A percentile compares a stretch with the other conserved stretches of the same genome.
Conservation (phyloP, 2,329 filamentous ascomycete species). For the Aspergillus sp. region DNA sequence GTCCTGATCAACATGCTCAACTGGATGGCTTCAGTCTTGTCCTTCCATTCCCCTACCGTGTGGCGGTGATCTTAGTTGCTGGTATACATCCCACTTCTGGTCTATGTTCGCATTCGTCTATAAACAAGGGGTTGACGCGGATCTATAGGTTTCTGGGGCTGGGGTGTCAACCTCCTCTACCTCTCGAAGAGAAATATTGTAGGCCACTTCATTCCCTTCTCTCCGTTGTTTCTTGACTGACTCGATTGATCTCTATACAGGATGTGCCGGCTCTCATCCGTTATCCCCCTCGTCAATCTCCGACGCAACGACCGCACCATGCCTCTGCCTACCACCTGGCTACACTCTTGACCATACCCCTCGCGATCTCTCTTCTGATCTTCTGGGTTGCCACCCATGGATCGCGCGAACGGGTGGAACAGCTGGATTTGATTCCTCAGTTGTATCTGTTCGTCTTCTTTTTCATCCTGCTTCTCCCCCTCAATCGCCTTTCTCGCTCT, state of each 20-base stretch:
- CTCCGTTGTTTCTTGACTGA: slow-evolving; percentile 4
- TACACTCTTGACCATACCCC: slow-evolving; percentile 68
- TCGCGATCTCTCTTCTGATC: slow-evolving; percentile 67
- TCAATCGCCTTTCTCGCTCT: slow-evolving; percentile 64
- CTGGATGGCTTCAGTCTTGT: slow-evolving; percentile 83
- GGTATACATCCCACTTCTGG: slow-evolving; percentile 54
- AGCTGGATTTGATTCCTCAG: slow-evolving; percentile 83
- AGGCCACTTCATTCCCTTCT: slow-evolving; percentile 22
- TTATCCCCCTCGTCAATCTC: slow-evolving; percentile 72
- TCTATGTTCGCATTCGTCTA: neutral
- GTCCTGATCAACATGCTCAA: slow-evolving; percentile 39
- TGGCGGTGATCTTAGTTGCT: slow-evolving; percentile 79
- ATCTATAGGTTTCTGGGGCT: slow-evolving; percentile 80
- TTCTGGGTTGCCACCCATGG: slow-evolving; percentile 83
- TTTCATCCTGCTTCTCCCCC: slow-evolving; percentile 68
- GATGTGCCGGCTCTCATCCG: slow-evolving; percentile 83
- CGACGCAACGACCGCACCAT: slow-evolving; percentile 71
- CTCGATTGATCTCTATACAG: slow-evolving; percentile 34
- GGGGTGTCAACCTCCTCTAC: slow-evolving; percentile 88
- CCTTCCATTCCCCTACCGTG: slow-evolving; percentile 84
- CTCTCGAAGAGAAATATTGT: slow-evolving; percentile 74
- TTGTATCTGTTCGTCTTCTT: slow-evolving; percentile 73
- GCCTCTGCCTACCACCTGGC: slow-evolving; percentile 83
- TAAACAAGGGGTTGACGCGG: neutral
- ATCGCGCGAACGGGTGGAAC: slow-evolving; percentile 65